These are phyloP conservation scores for Rhodomyrtus tomentosa DNA, from an alignment of 345 rosid genomes.

Conservation along the genomic window DNA sequence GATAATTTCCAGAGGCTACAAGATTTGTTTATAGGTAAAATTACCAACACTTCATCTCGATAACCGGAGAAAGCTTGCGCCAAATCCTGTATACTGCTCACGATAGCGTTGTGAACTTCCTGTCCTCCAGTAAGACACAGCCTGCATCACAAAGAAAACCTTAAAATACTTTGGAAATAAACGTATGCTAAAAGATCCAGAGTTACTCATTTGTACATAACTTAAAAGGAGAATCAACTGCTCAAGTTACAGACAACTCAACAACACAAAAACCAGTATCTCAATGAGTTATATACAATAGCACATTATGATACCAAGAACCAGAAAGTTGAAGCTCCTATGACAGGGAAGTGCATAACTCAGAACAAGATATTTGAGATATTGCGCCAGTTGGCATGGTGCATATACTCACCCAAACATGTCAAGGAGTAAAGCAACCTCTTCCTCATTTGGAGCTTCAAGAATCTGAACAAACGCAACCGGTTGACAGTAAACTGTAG, in stretches of 20 bases:
- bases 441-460: slow-evolving; percentile 89
- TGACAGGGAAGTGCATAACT: not conserved
- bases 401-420: slow-evolving; percentile 56
- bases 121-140: slow-evolving; percentile 83
- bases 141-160: slow-evolving; percentile 22
- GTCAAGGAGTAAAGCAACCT: slow-evolving; percentile 73
- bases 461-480: slow-evolving; percentile 55
- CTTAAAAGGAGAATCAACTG: not conserved
- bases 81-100: slow-evolving; percentile 93
- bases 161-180: not conserved
- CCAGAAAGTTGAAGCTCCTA: not conserved
- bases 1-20: not conserved
- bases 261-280: not conserved
- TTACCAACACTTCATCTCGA: slow-evolving; percentile 96
- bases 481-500: slow-evolving; percentile 5
- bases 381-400: not conserved
- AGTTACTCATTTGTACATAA: not conserved
- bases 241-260: not conserved
- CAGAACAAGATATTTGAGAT: not conserved
- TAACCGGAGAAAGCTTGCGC: slow-evolving; percentile 66
- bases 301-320: not conserved
- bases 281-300: not conserved
- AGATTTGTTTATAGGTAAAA: not conserved
- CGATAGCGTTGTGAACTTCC: slow-evolving; percentile 89
- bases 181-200: not conserved